Base-by-base conservation (phyloP, 106 monocot species). In the Posidonia australis region DNA sequence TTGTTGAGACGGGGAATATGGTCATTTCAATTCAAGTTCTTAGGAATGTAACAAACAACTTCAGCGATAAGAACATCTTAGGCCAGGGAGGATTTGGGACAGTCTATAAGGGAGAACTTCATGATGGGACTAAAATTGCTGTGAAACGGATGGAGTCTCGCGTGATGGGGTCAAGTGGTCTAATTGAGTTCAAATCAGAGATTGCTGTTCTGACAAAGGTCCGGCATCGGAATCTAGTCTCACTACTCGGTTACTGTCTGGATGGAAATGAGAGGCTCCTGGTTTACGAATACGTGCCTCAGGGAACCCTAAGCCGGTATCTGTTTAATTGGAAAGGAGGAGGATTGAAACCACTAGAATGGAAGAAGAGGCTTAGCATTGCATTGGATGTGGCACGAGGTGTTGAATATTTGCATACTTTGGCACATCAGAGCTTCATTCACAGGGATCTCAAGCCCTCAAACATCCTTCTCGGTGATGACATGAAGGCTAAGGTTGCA, bases 401-500 rank as follows among this genome's bases (percentile, higher is more conserved):
- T 10, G 85, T 86, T 17, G 85, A 86, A 46, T 86, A 86, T 66
- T 60, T 86, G 48, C 85, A 86, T 31, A 69, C 72, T 43, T 47
- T 86, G 65, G 81, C 81, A 41, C 76, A 78, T 63, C 74, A 82
- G 32, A 82, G 79, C 63, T 86, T 86, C 70, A 82, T 86, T 20
- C 81, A 82, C 54, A 76, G 85, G 54, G 85, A 86, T 67, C 63
- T 86, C 42, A 82, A 86, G 58, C 81, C 85, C 1, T 79, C 79
- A 26, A 86, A 86, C 46, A 86, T 86, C 58, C 81, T 86, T n/a
- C 79, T 79, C 45, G 85, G 75, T 47, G 78, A 86, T 64, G 73
- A 86, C 70, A 81, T 86, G 81, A 81, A 70, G 59, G 85, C 85
- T 45, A 86, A 86, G 47, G 85, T 86, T 55, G 78, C 85, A 13